Conservation (phyloP, 179 eudicot species). For the Beta macrorhiza region DNA sequence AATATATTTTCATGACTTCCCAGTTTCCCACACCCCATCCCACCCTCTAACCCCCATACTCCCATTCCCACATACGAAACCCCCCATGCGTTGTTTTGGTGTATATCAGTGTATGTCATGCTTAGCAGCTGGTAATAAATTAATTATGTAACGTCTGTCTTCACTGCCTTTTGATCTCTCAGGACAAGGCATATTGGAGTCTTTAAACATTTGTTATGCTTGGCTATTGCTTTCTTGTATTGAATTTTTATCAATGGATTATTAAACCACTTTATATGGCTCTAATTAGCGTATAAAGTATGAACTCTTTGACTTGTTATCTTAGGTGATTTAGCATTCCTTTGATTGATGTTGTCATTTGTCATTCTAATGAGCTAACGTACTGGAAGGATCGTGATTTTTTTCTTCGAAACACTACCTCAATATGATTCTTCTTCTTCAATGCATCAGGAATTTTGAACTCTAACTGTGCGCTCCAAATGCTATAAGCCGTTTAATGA, state of each 20-base stretch:
- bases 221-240: neutral
- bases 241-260: neutral
- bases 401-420: neutral
- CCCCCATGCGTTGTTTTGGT: no score
- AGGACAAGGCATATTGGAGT: neutral
- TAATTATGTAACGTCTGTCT: neutral
- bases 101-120: constrained; percentile 1
- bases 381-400: neutral
- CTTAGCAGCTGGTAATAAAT: neutral
- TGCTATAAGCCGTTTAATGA: neutral
- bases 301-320: neutral
- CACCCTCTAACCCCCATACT: no score
- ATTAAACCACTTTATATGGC: neutral
- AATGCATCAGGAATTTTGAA: neutral
- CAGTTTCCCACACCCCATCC: no score
- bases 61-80: no score
- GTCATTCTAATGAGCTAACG: neutral
- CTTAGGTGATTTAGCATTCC: neutral
- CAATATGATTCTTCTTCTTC: neutral
- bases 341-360: neutral
- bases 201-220: neutral
- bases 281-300: neutral
- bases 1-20: no score
- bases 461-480: neutral
- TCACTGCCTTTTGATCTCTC: neutral